Conservation (phyloP, 2,329 filamentous ascomycete species). For the Penicillium sp. region DNA sequence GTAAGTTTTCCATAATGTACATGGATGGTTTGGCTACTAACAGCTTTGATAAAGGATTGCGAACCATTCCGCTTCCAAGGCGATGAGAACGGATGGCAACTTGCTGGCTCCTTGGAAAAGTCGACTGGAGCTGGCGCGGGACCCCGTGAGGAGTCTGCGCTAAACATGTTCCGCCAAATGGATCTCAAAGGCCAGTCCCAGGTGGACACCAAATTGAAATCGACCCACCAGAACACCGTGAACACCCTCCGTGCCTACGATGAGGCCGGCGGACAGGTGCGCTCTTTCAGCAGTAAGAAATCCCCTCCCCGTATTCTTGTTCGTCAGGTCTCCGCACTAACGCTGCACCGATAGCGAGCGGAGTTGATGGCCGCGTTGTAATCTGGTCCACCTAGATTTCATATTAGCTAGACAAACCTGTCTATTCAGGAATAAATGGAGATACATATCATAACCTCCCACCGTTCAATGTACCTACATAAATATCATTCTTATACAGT, state of each 20-base stretch:
- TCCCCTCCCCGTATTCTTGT: neutral
- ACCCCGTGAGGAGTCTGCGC: constrained; percentile 79
- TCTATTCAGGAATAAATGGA: neutral
- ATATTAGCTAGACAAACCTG: neutral
- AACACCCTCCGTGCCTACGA: constrained; percentile 78
- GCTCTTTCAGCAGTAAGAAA: constrained; percentile 80
- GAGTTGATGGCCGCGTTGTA: constrained; percentile 79
- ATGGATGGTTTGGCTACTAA: neutral
- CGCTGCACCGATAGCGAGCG: constrained; percentile 60
- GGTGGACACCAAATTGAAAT: constrained; percentile 92
- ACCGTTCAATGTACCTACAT: neutral
- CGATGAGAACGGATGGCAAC: constrained; percentile 75
- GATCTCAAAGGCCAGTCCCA: constrained; percentile 91
- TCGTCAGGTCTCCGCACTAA: constrained; percentile 12
- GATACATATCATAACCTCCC: neutral
- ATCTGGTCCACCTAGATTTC: constrained; percentile 67
- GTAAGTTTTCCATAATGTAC: constrained; percentile 41
- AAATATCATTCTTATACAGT: neutral
- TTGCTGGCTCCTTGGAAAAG: constrained; percentile 76
- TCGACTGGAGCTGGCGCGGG: constrained; percentile 65
- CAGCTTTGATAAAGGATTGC: constrained; percentile 52
- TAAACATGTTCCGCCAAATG: constrained; percentile 99
- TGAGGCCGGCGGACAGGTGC: constrained; percentile 62
- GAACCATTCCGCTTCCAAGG: constrained; percentile 90
- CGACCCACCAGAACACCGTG: constrained; percentile 95